Conservation (phyloP, 2,329 filamentous ascomycete species). For the Alternaria tenuissima region DNA sequence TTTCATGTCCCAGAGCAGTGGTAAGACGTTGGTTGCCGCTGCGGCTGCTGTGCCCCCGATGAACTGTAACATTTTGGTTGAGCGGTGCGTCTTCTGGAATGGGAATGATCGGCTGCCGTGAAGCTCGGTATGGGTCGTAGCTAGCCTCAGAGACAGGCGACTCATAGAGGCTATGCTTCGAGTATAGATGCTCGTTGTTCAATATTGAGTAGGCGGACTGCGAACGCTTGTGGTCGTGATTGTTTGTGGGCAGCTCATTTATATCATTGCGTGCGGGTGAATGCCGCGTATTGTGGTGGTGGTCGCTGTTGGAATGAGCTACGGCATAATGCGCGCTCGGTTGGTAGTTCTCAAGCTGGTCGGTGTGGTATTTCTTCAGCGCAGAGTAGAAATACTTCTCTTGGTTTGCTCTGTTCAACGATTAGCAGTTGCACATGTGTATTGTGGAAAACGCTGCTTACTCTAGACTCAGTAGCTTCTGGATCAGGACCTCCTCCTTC, state of each 20-base stretch:
- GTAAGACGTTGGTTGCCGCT: slow-evolving; percentile 49
- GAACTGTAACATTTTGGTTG: slow-evolving; percentile 73
- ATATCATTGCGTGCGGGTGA: slow-evolving; percentile 37
- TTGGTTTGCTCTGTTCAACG: slow-evolving; percentile 73
- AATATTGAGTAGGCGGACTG: slow-evolving; percentile 66
- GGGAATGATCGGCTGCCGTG: slow-evolving; percentile 60
- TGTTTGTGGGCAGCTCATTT: slow-evolving; percentile 45
- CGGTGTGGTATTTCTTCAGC: slow-evolving; percentile 80
- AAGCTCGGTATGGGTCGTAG: slow-evolving; percentile 86
- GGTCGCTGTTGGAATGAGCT: slow-evolving; percentile 88
- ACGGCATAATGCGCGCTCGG: slow-evolving; percentile 70
- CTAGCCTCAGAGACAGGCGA: slow-evolving; percentile 64
- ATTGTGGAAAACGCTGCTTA: slow-evolving; percentile 32
- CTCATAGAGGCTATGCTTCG: slow-evolving; percentile 59
- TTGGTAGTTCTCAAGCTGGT: slow-evolving; percentile 84
- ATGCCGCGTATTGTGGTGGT: slow-evolving; percentile 63
- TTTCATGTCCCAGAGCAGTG: slow-evolving; percentile 50
- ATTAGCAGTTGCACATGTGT: not conserved
- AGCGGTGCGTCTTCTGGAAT: slow-evolving; percentile 58
- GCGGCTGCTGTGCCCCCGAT: slow-evolving; percentile 58
- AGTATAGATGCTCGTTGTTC: slow-evolving; percentile 62
- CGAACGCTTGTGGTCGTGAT: slow-evolving; percentile 51
- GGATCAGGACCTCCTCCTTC: slow-evolving; percentile 73
- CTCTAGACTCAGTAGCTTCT: slow-evolving; percentile 66
- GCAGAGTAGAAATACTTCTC: slow-evolving; percentile 94